Conservation (phyloP, 306 rosid species). For the Prunus davidiana region DNA sequence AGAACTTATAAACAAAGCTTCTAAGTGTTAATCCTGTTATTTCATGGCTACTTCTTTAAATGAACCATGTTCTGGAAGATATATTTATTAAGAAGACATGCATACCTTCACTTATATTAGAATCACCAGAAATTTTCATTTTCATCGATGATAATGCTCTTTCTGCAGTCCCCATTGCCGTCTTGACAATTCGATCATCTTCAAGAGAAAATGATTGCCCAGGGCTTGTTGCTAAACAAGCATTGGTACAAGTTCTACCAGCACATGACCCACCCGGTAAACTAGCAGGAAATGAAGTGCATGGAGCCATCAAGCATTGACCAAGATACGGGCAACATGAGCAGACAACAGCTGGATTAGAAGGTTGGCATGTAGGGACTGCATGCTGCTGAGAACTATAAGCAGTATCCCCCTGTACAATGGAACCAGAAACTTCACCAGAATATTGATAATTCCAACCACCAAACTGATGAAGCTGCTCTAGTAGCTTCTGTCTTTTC, state of each 20-base stretch:
- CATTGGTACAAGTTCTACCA: constrained; percentile 31
- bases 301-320: constrained; percentile 36
- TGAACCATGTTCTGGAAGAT: constrained; percentile 13
- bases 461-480: constrained; percentile 66
- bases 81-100: constrained; percentile 9
- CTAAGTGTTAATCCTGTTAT: background rate
- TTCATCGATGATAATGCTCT: constrained; percentile 64
- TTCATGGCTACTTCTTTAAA: constrained; percentile 8
- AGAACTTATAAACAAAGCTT: background rate
- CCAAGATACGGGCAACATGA: constrained; percentile 53
- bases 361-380: constrained; percentile 34
- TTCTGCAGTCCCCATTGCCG: constrained; percentile 73
- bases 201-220: constrained; percentile 34
- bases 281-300: constrained; percentile 41
- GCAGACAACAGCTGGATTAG: constrained; percentile 38
- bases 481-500: constrained; percentile 64
- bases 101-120: constrained; percentile 53
- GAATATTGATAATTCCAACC: constrained; percentile 52
- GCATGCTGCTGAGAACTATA: constrained; percentile 39
- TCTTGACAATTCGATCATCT: constrained; percentile 43
- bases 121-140: constrained; percentile 38
- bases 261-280: constrained; percentile 35
- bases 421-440: constrained; percentile 33
- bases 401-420: constrained; percentile 26
- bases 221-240: constrained; percentile 36